Percentiles rank a stretch among this genome's conserved stretches.
phyloP scores from a whole-genome alignment of 306 rosid species.

The Sphenostylis stenocarpa region DNA sequence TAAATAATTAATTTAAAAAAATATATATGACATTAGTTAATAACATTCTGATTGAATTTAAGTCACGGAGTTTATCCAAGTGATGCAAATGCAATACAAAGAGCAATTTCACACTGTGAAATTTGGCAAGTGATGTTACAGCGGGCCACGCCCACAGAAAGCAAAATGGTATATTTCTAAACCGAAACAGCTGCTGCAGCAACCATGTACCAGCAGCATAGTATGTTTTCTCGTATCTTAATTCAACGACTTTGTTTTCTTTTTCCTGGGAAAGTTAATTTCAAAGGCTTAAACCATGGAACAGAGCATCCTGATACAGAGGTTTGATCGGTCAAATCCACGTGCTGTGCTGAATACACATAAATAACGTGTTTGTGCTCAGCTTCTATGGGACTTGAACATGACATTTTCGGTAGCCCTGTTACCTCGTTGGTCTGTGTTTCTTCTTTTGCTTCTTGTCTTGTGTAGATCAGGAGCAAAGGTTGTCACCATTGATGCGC shows the following conservation, averaged over 20 bases:
- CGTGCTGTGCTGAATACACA: not conserved
- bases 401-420: conserved; percentile 41
- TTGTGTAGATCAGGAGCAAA: conserved; percentile 45
- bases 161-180: not conserved
- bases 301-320: conserved; percentile 26
- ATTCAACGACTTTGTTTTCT: not conserved
- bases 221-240: not conserved
- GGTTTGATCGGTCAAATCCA: not conserved
- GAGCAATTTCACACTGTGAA: not conserved
- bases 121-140: not conserved
- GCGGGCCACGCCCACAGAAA: not conserved
- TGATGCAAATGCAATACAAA: not conserved
- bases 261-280: not conserved
- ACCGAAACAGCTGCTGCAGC: not conserved
- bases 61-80: not conserved
- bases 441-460: conserved; percentile 35
- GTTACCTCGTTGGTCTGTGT: conserved; percentile 30
- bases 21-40: too few species aligned
- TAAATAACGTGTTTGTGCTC: conserved; percentile 18
- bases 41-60: too few species aligned
- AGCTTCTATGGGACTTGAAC: conserved; percentile 36
- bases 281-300: conserved; percentile 20
- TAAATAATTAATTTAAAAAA: too few species aligned
- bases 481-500: conserved; percentile 68
- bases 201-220: not conserved